Evolutionary conservation across 495 filamentous ascomycete species (phyloP).

Genomic region (Penicillium canariense): DNA sequence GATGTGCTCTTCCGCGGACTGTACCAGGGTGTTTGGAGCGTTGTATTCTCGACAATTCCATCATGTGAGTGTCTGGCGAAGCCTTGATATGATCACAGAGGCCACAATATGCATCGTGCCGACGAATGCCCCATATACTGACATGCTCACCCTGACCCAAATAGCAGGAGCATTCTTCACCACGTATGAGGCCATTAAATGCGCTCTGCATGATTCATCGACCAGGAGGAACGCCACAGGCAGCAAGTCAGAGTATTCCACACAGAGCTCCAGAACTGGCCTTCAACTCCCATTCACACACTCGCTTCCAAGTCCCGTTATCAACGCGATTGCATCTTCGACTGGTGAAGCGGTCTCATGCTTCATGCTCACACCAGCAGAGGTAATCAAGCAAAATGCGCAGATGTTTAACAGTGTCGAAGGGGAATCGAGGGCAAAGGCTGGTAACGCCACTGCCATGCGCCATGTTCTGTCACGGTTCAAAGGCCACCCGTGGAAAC

Average conservation of each 20-base stretch:
- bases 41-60: slow-evolving; percentile 83
- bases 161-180: slow-evolving; percentile 86
- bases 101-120: too few species aligned
- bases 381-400: slow-evolving; percentile 91
- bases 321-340: slow-evolving; percentile 70
- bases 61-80: slow-evolving; percentile 55
- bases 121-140: too few species aligned
- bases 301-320: slow-evolving; percentile 57
- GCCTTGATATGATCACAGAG: not conserved
- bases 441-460: slow-evolving; percentile 33
- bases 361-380: slow-evolving; percentile 80
- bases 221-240: slow-evolving; percentile 34
- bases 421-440: not conserved
- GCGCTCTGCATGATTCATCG: slow-evolving; percentile 46
- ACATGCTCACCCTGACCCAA: not conserved
- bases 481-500: slow-evolving; percentile 51
- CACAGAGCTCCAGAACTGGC: slow-evolving; percentile 36
- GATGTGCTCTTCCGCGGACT: slow-evolving; percentile 66
- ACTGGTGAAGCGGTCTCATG: slow-evolving; percentile 79
- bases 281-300: slow-evolving; percentile 31
- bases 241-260: not conserved
- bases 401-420: slow-evolving; percentile 55
- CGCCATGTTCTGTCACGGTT: slow-evolving; percentile 55
- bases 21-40: slow-evolving; percentile 86
- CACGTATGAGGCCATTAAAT: slow-evolving; percentile 76